Evolutionary conservation across 805 yeast species (phyloP).

Genomic region (Saturnispora gosingensis): DNA sequence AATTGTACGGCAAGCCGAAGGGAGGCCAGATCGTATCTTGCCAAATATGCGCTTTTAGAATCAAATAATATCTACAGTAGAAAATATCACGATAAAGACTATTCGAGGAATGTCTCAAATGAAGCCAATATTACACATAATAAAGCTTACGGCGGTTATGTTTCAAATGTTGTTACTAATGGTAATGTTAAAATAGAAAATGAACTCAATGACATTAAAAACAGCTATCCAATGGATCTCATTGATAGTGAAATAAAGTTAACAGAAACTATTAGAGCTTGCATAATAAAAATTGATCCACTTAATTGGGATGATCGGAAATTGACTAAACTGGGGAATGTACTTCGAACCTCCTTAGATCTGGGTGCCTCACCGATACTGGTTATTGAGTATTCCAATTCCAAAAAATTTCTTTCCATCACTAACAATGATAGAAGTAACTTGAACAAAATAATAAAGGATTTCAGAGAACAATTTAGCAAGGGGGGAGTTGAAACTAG

Average conservation of each 20-base stretch:
- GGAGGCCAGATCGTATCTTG: constrained; percentile 75
- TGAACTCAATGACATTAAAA: constrained; percentile 10
- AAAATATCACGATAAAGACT: not conserved
- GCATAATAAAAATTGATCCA: constrained; percentile 41
- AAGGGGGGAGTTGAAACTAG: constrained; percentile 1
- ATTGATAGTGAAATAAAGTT: constrained; percentile 21
- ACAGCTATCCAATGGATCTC: constrained; percentile 1
- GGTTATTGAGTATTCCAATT: constrained; percentile 35
- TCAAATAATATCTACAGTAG: constrained; percentile 25
- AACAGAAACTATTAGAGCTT: constrained; percentile 39
- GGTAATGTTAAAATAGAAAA: not conserved
- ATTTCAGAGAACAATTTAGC: not conserved
- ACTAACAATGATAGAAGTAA: constrained; percentile 7
- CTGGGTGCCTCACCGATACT: constrained; percentile 68
- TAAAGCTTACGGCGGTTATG: constrained; percentile 5
- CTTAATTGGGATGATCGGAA: constrained; percentile 27
- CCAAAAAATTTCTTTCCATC: constrained; percentile 17
- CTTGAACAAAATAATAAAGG: constrained; percentile 12
- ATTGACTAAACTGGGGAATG: constrained; percentile 5
- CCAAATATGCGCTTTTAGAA: constrained; percentile 49
- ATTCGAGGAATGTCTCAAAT: not conserved
- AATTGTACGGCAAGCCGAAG: constrained; percentile 89
- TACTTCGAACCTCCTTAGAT: constrained; percentile 9
- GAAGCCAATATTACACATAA: constrained; percentile 2
- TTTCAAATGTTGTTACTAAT: constrained; percentile 11